phyloP scores from a whole-genome alignment of 192 early-diverging fungal species.

The Coemansia furcata region DNA sequence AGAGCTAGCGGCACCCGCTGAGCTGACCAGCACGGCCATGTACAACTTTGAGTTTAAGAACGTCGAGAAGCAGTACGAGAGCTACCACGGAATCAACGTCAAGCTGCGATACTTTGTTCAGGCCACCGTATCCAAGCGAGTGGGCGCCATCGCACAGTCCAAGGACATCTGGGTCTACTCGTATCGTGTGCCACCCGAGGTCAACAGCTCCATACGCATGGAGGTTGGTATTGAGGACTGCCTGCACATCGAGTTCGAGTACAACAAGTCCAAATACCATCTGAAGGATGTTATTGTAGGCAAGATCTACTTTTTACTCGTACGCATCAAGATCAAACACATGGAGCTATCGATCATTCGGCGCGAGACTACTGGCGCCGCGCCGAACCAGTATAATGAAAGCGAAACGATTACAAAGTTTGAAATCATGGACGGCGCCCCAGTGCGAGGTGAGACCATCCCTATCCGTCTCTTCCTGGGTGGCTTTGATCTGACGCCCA shows the following conservation, averaged over 20 bases:
- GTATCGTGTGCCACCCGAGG: slow-evolving; percentile 82
- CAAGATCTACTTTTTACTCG: slow-evolving; percentile 98
- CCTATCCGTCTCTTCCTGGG: slow-evolving; percentile 96
- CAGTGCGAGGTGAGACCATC: slow-evolving; percentile 92
- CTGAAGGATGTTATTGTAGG: slow-evolving; percentile 99
- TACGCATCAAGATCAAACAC: slow-evolving; percentile 99
- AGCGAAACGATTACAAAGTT: slow-evolving; percentile 98
- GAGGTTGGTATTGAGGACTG: slow-evolving; percentile 99
- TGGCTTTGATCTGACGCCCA: slow-evolving; percentile 98
- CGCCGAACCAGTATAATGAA: slow-evolving; percentile 98
- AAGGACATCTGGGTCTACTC: slow-evolving; percentile 99
- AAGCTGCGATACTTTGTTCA: slow-evolving; percentile 97
- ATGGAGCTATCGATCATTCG: slow-evolving; percentile 99
- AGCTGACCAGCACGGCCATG: slow-evolving; percentile 72
- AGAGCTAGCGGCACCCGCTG: slow-evolving; percentile 92
- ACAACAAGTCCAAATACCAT: slow-evolving; percentile 98
- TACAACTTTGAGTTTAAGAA: slow-evolving; percentile 99
- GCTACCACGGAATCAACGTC: slow-evolving; percentile 97
- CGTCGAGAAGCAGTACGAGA: slow-evolving; percentile 99
- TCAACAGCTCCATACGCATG: slow-evolving; percentile 98
- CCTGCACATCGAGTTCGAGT: slow-evolving; percentile 99
- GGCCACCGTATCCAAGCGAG: slow-evolving; percentile 81
- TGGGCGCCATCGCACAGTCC: slow-evolving; percentile 86
- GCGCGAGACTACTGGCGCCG: slow-evolving; percentile 94
- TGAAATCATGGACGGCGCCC: slow-evolving; percentile 99